Evolutionary conservation across 345 rosid genomes (phyloP), one percentile per base, ranked within the genome.

Genomic region (Bretschneidera sinensis): DNA sequence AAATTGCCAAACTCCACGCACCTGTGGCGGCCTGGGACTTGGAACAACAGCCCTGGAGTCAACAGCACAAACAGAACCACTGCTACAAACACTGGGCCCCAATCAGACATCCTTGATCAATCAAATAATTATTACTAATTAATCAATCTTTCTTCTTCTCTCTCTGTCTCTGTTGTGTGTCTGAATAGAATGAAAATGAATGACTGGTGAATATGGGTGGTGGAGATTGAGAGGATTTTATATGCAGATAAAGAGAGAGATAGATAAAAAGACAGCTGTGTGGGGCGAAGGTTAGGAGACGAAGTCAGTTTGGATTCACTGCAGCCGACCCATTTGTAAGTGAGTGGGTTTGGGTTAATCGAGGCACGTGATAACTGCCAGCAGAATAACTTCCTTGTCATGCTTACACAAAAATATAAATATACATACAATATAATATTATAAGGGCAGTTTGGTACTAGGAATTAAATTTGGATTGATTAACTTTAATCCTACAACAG

Each of bases 71-170:
- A 81, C 75, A 79, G 65, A 34, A 85, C 25, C 78, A 75, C 74
- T 14, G 88, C 69, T 54, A 83, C 81, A 17, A 83, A 70, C 47
- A 83, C 70, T 3, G 87, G 87, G 2, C 85, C 87, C 92, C 87
- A 83, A 56, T 86, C 79, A 63, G 72, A 73, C 89, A 80, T 83
- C 16, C 11, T 67, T 54, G 15, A 39, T 39, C n/a, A n/a, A n/a
- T n/a, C n/a, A n/a, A n/a, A n/a, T 39, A 5, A 5, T 39, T 11
- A n/a, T n/a, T n/a, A n/a, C n/a, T n/a, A n/a, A n/a, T n/a, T n/a
- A n/a, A n/a, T n/a, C n/a, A n/a, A n/a, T n/a, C n/a, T 22, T 56
- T 51, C 7, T n/a, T 6, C 18, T 16, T 7, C 6, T 28, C 1
- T 19, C 24, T 28, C 60, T 51, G 21, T 19, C 48, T 19, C 17